Conservation (phyloP, 1,284 basidiomycete genomes). For the Microbotryum silenes-acaulis region DNA sequence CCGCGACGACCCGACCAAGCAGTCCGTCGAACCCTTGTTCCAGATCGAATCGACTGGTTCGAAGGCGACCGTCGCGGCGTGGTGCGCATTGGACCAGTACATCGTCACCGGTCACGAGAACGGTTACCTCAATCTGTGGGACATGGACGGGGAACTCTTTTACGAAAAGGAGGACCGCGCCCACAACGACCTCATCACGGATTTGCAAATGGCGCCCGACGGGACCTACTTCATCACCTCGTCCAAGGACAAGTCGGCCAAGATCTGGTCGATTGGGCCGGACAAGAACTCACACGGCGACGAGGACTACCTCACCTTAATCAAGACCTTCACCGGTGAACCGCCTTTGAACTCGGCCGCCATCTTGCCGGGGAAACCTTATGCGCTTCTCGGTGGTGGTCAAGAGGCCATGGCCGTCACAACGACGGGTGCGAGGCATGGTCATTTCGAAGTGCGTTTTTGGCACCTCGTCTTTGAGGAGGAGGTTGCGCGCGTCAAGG, state of each 20-base stretch:
- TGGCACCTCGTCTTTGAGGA: slow-evolving; percentile 99
- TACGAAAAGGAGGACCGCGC: slow-evolving; percentile 65
- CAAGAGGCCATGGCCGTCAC: slow-evolving; percentile 98
- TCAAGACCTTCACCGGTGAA: slow-evolving; percentile 90
- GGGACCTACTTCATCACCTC: slow-evolving; percentile 92
- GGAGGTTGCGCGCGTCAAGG: slow-evolving; percentile 93
- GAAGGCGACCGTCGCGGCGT: slow-evolving; percentile 91
- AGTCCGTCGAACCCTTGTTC: slow-evolving; percentile 62
- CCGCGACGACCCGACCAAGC: slow-evolving; percentile 65
- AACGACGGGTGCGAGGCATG: slow-evolving; percentile 84
- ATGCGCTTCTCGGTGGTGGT: slow-evolving; percentile 74
- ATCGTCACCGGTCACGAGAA: slow-evolving; percentile 94
- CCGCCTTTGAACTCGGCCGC: slow-evolving; percentile 94
- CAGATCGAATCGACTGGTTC: slow-evolving; percentile 84
- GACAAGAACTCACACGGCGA: slow-evolving; percentile 79
- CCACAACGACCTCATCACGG: slow-evolving; percentile 70
- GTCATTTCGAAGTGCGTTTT: slow-evolving; percentile 96
- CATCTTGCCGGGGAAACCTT: slow-evolving; percentile 67
- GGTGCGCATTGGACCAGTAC: slow-evolving; percentile 67
- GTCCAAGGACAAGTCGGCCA: slow-evolving; percentile 92
- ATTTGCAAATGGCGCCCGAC: slow-evolving; percentile 85
- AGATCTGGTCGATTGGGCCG: slow-evolving; percentile 47
- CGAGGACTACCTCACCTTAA: slow-evolving; percentile 60
- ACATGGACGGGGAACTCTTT: slow-evolving; percentile 69
- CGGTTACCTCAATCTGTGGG: slow-evolving; percentile 77